Evolutionary conservation across 257 asterid genomes (phyloP), one percentile per base, ranked within the genome.

Genomic region (Nicotiana noctiflora): DNA sequence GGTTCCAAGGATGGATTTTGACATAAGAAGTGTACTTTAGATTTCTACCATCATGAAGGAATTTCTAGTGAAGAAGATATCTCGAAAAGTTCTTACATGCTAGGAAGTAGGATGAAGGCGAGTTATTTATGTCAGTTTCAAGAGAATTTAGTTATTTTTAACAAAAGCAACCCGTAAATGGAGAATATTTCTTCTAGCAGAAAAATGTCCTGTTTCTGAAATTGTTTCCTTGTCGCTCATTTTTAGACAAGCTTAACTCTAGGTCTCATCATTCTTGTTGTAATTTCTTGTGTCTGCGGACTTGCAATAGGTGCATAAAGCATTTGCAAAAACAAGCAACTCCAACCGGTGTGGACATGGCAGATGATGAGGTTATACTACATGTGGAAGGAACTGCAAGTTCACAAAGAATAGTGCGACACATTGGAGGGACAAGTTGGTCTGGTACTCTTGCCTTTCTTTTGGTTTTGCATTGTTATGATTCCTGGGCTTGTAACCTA

Each of bases 341-440:
- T 15, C 99, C 97, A 15, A 80, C 85, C 4, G 91, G 97, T 3
- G 88, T 85, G 31, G 94, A 88, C 59, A 77, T 93, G 23, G 90
- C 76, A 5, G 97, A 90, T 60, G 96, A 93, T 81, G 98, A 95
- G 83, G 88, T 90, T 75, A 90, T 95, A 80, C 84, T 95, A 79
- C 97, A 95, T 9, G 98, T 95, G 11, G 98, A 95, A 85, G 99
- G 99, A 29, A 95, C 97, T 51, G 92, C 88, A 56, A 86, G 90
- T 82, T 86, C 97, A 2, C 92, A 92, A 57, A 89, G 99, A 89
- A 94, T 93, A 52, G 92, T 95, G 70, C 97, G 99, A 40, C 99
- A 95, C 64, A 95, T 95, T 17, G 96, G 97, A n/a, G 97, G 97
- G 84, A 90, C 97, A 67, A 93, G 98, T 79, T 93, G 98, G 98